Evolutionary conservation across 148 eudicot species (phyloP), one percentile per base, ranked within the genome.

Genomic region (Drosera capensis): DNA sequence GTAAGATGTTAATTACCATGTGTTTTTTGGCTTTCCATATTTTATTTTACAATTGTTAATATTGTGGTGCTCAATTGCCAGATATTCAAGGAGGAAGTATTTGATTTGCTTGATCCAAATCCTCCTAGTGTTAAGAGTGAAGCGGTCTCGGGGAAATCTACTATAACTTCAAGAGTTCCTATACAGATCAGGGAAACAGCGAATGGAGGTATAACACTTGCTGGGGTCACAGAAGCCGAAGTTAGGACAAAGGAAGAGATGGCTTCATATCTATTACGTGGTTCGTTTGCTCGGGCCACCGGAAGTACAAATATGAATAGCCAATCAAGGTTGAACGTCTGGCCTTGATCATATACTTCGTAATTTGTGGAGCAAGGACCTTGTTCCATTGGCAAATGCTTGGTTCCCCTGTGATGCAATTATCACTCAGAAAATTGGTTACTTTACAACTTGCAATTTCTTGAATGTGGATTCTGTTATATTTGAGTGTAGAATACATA

Each of bases 311-410:
- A 92, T 8, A 92, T 92, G 99, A 92, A 92, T 54, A 71, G 74
- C 47, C 95, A 92, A 60, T 92, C 99, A 20, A 92, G 99, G 99
- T n/a, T n/a, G n/a, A n/a, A n/a, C n/a, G n/a, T n/a, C n/a, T n/a
- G n/a, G n/a, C n/a, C n/a, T n/a, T n/a, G n/a, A n/a, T n/a, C n/a
- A n/a, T n/a, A n/a, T n/a, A n/a, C n/a, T n/a, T n/a, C n/a, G n/a
- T n/a, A n/a, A n/a, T n/a, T n/a, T n/a, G n/a, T n/a, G n/a, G n/a
- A n/a, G n/a, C n/a, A n/a, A n/a, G n/a, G n/a, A n/a, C n/a, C n/a
- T n/a, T n/a, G n/a, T n/a, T n/a, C n/a, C n/a, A n/a, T n/a, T n/a
- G n/a, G n/a, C n/a, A n/a, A n/a, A n/a, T n/a, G n/a, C n/a, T n/a
- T n/a, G n/a, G n/a, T n/a, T n/a, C n/a, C n/a, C n/a, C n/a, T n/a